Evolutionary conservation across 225 moss, liverwort and hornwort species (phyloP).

Genomic region (Neckera pumila): DNA sequence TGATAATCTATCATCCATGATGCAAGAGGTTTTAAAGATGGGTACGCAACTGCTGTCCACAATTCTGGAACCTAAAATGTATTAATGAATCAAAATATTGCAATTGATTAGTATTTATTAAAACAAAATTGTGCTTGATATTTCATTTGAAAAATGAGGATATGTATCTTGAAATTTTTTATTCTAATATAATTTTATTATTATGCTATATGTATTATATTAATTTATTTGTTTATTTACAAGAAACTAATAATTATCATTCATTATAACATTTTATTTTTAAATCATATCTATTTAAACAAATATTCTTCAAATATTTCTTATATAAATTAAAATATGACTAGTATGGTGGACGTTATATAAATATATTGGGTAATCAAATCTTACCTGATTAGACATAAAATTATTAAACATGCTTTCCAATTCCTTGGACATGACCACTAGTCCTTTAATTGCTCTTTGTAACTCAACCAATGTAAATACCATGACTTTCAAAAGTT

Average conservation of each 20-base stretch:
- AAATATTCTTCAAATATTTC: background rate
- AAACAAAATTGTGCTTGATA: no score
- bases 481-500: constrained; percentile 53
- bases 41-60: constrained; percentile 83
- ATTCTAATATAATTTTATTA: background rate
- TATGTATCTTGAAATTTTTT: no score
- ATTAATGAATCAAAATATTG: background rate
- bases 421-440: constrained; percentile 83
- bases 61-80: constrained; percentile 38
- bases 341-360: fast-evolving
- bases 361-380: background rate
- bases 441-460: constrained; percentile 79
- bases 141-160: no score
- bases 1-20: constrained; percentile 91
- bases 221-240: background rate
- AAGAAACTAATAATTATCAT: background rate
- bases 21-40: constrained; percentile 75
- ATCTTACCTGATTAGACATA: constrained; percentile 45
- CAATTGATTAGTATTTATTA: background rate
- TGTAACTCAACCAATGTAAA: constrained; percentile 72
- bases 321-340: background rate
- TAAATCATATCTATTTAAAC: background rate
- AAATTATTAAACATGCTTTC: constrained; percentile 93
- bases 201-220: no score
- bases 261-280: background rate